These are phyloP conservation scores for Rhododendron henanense DNA, from an alignment of 148 eudicot genomes.

Conservation along the genomic window DNA sequence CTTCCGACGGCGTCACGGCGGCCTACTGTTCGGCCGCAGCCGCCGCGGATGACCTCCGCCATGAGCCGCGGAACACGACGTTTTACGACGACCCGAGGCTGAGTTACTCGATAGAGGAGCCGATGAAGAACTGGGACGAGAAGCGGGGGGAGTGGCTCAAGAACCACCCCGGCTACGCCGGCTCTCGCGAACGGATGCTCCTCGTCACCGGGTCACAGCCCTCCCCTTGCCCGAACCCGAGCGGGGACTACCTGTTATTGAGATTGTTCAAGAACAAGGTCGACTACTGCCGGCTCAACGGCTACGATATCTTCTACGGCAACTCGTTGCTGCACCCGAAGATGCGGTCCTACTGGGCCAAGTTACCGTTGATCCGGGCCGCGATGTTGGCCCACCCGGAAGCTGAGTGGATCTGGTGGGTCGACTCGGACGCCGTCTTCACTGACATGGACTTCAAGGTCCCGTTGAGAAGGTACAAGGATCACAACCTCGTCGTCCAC, in stretches of 20 bases:
- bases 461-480: constrained; percentile 49
- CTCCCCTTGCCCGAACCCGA: constrained; percentile 10
- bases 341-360: constrained; percentile 38
- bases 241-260: constrained; percentile 25
- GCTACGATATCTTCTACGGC: constrained; percentile 32
- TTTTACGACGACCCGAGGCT: constrained; percentile 27
- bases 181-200: neutral
- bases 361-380: constrained; percentile 27
- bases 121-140: constrained; percentile 24
- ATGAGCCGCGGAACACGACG: constrained; percentile 7
- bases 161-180: neutral
- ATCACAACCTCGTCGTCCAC: constrained; percentile 59
- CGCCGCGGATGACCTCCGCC: neutral
- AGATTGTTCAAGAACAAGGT: constrained; percentile 37
- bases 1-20: constrained; percentile 12
- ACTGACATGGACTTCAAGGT: constrained; percentile 70
- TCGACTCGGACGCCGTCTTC: constrained; percentile 42
- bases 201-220: constrained; percentile 20
- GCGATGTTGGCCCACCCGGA: constrained; percentile 54
- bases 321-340: constrained; percentile 27
- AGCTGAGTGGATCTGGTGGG: constrained; percentile 48
- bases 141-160: constrained; percentile 26
- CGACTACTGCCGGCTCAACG: constrained; percentile 32
- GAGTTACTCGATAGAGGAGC: constrained; percentile 21
- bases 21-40: neutral